A percentile compares a stretch with the other conserved stretches of the same genome.
Evolutionary conservation across 306 rosid genomes (phyloP).

Genomic region (Rosa rugosa): DNA sequence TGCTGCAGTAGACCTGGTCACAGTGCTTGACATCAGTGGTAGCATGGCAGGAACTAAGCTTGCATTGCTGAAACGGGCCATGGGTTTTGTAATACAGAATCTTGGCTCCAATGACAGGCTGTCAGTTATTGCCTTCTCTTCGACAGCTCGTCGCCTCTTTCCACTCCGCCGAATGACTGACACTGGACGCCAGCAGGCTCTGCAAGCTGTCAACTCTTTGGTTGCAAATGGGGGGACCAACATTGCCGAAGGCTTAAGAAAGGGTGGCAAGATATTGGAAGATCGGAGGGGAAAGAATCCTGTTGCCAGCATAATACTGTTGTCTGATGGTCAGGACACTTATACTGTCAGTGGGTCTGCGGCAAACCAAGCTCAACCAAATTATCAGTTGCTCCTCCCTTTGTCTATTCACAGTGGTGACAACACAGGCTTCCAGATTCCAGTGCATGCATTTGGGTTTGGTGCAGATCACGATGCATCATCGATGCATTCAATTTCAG

Average conservation of each 20-base stretch:
- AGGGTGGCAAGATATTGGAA: slow-evolving; percentile 91
- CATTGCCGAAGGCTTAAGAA: slow-evolving; percentile 91
- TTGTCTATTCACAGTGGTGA: slow-evolving; percentile 56
- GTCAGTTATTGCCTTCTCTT: slow-evolving; percentile 93
- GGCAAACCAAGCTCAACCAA: slow-evolving; percentile 57
- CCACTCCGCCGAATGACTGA: slow-evolving; percentile 80
- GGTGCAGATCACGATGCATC: slow-evolving; percentile 95
- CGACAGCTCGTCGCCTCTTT: slow-evolving; percentile 95
- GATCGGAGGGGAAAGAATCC: slow-evolving; percentile 87
- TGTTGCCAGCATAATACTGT: slow-evolving; percentile 76
- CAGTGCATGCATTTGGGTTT: slow-evolving; percentile 94
- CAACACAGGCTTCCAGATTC: slow-evolving; percentile 77
- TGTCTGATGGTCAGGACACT: slow-evolving; percentile 97
- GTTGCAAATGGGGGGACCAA: slow-evolving; percentile 99
- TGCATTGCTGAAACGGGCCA: slow-evolving; percentile 90
- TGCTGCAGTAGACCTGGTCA: slow-evolving; percentile 94
- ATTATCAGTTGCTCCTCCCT: slow-evolving; percentile 84
- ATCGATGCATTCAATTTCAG: slow-evolving; percentile 92
- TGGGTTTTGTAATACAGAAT: slow-evolving; percentile 97
- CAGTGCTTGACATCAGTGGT: slow-evolving; percentile 93
- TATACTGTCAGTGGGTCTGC: slow-evolving; percentile 72
- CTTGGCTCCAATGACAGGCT: slow-evolving; percentile 89
- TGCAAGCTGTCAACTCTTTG: slow-evolving; percentile 94
- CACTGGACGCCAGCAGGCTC: slow-evolving; percentile 80
- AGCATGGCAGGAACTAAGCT: slow-evolving; percentile 99